Evolutionary conservation across 768 basidiomycete genomes (phyloP).

Genomic region (Clitopilus passeckerianus): DNA sequence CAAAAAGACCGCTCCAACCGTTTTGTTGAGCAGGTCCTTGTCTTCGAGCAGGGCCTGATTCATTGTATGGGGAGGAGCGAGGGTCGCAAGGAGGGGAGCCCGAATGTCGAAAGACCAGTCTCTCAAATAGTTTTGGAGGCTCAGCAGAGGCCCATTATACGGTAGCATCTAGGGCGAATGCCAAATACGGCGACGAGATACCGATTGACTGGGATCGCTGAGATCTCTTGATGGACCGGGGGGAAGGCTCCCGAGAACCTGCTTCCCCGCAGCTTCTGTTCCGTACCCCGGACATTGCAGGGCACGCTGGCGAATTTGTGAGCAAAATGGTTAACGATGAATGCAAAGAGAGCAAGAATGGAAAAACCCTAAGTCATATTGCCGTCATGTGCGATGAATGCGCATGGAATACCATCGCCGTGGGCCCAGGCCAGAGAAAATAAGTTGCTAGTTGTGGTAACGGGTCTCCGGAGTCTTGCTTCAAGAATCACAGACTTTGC

Average conservation of each 20-base stretch:
- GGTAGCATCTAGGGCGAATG: neutral
- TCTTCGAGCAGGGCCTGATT: neutral
- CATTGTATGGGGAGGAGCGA: neutral
- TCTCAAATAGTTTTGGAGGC: neutral
- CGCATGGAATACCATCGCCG: neutral
- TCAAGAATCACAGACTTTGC: neutral
- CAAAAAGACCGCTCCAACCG: constrained; percentile 22
- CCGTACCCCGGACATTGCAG: neutral
- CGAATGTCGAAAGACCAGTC: neutral
- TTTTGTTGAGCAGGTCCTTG: constrained; percentile 4
- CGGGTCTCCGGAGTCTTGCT: neutral
- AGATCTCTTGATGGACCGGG: neutral
- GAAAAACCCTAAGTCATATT: neutral
- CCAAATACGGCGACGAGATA: neutral
- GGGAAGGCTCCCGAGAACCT: neutral
- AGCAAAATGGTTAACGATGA: neutral
- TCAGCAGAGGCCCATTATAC: neutral
- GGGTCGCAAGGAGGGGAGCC: neutral
- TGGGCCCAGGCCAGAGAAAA: neutral
- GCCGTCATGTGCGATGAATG: neutral
- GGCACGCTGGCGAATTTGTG: neutral
- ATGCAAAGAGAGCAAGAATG: neutral
- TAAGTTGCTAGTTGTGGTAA: neutral
- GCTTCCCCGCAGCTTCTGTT: neutral
- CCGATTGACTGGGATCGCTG: neutral